phyloP scores from a whole-genome alignment of 768 basidiomycete genomes.

The Gautieria morchelliformis region DNA sequence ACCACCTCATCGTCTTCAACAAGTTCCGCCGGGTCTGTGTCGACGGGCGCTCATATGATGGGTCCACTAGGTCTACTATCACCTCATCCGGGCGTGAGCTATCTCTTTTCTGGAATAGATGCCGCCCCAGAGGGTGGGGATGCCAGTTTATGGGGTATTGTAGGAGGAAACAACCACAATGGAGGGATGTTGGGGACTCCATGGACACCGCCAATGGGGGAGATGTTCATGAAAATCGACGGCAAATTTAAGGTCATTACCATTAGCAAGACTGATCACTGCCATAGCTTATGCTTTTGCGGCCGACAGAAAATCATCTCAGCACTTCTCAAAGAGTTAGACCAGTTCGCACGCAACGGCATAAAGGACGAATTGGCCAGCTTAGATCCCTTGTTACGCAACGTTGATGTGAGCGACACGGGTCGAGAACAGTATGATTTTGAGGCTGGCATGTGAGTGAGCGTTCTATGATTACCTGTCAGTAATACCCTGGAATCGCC shows the following conservation, averaged over 20 bases:
- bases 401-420: conserved; percentile 33
- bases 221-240: conserved; percentile 74
- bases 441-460: conserved; percentile 20
- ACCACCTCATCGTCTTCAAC: background rate
- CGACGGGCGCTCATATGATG: conserved; percentile 64
- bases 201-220: conserved; percentile 57
- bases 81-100: conserved; percentile 76
- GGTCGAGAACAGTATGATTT: conserved; percentile 34
- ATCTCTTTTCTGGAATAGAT: conserved; percentile 51
- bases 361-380: conserved; percentile 80
- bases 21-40: conserved; percentile 10
- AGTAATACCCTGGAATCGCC: background rate
- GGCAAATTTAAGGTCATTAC: conserved; percentile 63
- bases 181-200: conserved; percentile 32
- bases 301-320: conserved; percentile 69
- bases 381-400: conserved; percentile 67
- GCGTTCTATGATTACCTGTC: background rate
- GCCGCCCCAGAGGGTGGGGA: conserved; percentile 31
- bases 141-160: conserved; percentile 66
- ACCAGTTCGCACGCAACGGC: conserved; percentile 66
- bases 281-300: background rate
- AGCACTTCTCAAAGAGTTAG: conserved; percentile 72
- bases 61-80: conserved; percentile 62
- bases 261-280: background rate
- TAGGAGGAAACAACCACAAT: conserved; percentile 30